Percentiles rank a stretch among this genome's conserved stretches.
These are phyloP conservation scores for Hypoxylon sp. DNA, from an alignment of 2,329 filamentous ascomycete species.

Conservation along the genomic window DNA sequence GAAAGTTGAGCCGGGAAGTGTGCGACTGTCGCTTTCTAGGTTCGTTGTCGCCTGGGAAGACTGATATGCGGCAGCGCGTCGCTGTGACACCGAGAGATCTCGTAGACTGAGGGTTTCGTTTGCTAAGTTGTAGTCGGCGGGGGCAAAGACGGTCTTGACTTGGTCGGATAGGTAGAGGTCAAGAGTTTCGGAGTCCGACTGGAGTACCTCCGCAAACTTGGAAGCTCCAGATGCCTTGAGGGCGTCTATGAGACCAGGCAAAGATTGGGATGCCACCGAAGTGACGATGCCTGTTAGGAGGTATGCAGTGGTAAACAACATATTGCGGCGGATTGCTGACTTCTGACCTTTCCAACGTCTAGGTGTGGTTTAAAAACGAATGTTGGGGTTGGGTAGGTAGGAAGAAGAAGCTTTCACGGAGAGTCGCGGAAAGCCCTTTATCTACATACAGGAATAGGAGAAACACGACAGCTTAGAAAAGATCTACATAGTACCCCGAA, in stretches of 20 bases:
- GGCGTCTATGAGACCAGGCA: slow-evolving; percentile 28
- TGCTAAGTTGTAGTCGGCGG: slow-evolving; percentile 24
- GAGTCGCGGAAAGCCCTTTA: slow-evolving; percentile 1
- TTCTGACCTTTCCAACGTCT: no score
- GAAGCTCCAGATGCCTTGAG: slow-evolving; percentile 36
- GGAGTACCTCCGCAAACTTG: slow-evolving; percentile 37
- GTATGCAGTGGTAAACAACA: slow-evolving; percentile 6
- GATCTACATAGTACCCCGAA: background rate
- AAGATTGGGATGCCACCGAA: slow-evolving; percentile 8
- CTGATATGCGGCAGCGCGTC: slow-evolving; percentile 7
- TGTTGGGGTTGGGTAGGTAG: slow-evolving; percentile 1
- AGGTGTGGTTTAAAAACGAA: slow-evolving; percentile 12
- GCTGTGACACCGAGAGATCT: slow-evolving; percentile 3
- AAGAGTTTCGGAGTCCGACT: slow-evolving; percentile 28
- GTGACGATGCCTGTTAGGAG: slow-evolving; percentile 12
- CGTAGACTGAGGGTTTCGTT: slow-evolving; percentile 5
- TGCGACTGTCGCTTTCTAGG: slow-evolving; percentile 11
- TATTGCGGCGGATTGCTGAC: slow-evolving; percentile 5
- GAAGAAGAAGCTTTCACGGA: background rate
- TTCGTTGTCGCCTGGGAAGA: slow-evolving; percentile 3
- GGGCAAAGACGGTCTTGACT: slow-evolving; percentile 41
- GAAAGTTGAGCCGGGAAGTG: slow-evolving; percentile 1
- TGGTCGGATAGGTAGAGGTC: slow-evolving; percentile 31
- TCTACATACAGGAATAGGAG: slow-evolving; percentile 5
- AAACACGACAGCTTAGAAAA: background rate